phyloP scores from a whole-genome alignment of 2,329 filamentous ascomycete species.

The Nectriaceae sp. region DNA sequence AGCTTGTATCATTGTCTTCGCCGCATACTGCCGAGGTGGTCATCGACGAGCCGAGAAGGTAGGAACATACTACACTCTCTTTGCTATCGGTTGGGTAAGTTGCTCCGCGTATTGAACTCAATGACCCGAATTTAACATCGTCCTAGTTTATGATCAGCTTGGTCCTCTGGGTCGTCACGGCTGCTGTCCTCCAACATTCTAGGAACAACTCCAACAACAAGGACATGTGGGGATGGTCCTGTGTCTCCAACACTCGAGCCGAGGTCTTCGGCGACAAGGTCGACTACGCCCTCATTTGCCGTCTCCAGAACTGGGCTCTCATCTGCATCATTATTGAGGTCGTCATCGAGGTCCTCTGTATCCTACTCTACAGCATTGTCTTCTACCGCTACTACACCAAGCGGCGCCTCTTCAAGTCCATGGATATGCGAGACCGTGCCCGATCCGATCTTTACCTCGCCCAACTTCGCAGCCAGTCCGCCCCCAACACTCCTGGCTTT shows the following conservation, averaged over 20 bases:
- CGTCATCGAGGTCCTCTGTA: conserved; percentile 87
- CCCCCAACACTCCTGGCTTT: conserved; percentile 92
- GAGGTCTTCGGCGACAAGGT: conserved; percentile 79
- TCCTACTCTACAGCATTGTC: conserved; percentile 88
- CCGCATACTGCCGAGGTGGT: conserved; percentile 85
- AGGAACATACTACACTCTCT: conserved; percentile 91
- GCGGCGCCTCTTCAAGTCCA: conserved; percentile 91
- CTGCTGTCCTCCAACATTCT: conserved; percentile 78
- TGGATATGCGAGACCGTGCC: conserved; percentile 92
- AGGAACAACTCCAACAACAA: conserved; percentile 71
- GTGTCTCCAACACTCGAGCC: conserved; percentile 80
- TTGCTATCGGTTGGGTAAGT: conserved; percentile 76
- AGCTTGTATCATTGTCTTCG: conserved; percentile 78
- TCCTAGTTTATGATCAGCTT: conserved; percentile 80
- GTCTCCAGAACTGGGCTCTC: conserved; percentile 89
- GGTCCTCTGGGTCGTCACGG: conserved; percentile 87
- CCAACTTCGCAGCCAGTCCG: conserved; percentile 80
- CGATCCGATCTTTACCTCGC: conserved; percentile 94
- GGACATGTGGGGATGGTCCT: conserved; percentile 99
- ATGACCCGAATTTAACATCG: conserved; percentile 5
- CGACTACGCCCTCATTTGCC: conserved; percentile 87
- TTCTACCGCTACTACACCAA: conserved; percentile 99
- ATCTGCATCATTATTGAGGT: conserved; percentile 98
- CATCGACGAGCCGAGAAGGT: conserved; percentile 90
- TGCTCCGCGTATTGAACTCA: background rate